phyloP scores from a whole-genome alignment of 768 basidiomycete species.

The Lentinula sp. region DNA sequence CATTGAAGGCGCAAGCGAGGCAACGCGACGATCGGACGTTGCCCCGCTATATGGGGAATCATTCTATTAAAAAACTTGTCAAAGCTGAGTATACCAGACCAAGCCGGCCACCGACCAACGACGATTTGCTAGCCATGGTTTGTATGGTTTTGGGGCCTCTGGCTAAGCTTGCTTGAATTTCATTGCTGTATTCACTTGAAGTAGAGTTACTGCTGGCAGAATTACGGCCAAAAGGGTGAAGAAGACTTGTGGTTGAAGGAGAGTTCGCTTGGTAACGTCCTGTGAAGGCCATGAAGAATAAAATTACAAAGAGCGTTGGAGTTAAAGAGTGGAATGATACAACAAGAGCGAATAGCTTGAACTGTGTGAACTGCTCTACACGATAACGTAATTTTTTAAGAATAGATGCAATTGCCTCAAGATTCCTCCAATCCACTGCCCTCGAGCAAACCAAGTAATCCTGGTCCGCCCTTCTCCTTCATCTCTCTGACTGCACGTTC shows the following conservation, averaged over 20 bases:
- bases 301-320: slow-evolving; percentile 31
- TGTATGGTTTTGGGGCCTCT: slow-evolving; percentile 29
- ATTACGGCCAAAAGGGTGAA: slow-evolving; percentile 23
- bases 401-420: neutral
- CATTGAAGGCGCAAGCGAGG: slow-evolving; percentile 31
- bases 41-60: slow-evolving; percentile 34
- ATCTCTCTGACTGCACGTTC: slow-evolving; percentile 38
- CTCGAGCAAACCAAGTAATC: slow-evolving; percentile 41
- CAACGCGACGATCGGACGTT: slow-evolving; percentile 21
- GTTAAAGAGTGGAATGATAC: slow-evolving; percentile 10
- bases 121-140: slow-evolving; percentile 30
- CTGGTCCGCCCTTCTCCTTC: slow-evolving; percentile 16
- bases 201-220: slow-evolving; percentile 11
- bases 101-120: slow-evolving; percentile 29
- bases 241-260: slow-evolving; percentile 48
- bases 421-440: slow-evolving; percentile 28
- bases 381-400: neutral
- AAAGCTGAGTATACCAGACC: slow-evolving; percentile 1
- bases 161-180: slow-evolving; percentile 38
- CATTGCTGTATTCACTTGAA: slow-evolving; percentile 10
- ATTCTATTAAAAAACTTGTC: slow-evolving; percentile 19
- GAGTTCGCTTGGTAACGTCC: slow-evolving; percentile 24
- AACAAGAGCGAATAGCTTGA: neutral
- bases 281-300: neutral
- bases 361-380: neutral